Evolutionary conservation across 306 rosid genomes (phyloP).

Genomic region (Vigna angularis): DNA sequence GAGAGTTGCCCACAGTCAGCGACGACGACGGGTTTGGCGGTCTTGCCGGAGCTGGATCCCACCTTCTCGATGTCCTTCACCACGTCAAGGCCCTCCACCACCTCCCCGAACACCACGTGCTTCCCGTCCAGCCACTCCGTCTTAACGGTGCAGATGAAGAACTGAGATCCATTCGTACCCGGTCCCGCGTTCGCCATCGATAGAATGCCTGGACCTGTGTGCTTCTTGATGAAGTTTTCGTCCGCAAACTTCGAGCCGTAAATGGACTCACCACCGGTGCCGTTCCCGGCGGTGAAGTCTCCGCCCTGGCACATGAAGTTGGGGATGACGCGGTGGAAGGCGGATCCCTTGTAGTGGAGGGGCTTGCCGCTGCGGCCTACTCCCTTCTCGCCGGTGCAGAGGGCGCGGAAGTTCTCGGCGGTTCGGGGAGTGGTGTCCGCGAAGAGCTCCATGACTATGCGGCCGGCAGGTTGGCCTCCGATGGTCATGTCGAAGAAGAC

Average conservation of each 20-base stretch:
- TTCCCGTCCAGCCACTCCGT: slow-evolving; percentile 95
- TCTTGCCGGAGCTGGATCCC: slow-evolving; percentile 67
- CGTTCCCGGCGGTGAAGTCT: slow-evolving; percentile 92
- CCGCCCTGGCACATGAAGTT: slow-evolving; percentile 97
- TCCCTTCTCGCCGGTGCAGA: slow-evolving; percentile 82
- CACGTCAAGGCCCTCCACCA: slow-evolving; percentile 70
- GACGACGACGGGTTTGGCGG: slow-evolving; percentile 63
- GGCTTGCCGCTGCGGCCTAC: slow-evolving; percentile 46
- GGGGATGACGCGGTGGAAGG: slow-evolving; percentile 49
- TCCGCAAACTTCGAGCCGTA: slow-evolving; percentile 91
- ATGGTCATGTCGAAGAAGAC: slow-evolving; percentile 81
- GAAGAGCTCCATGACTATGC: slow-evolving; percentile 86
- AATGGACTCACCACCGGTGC: slow-evolving; percentile 95
- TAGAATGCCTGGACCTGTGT: slow-evolving; percentile 84
- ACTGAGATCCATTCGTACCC: slow-evolving; percentile 92
- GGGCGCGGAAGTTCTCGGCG: slow-evolving; percentile 96
- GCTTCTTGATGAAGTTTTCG: slow-evolving; percentile 88
- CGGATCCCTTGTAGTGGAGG: slow-evolving; percentile 45
- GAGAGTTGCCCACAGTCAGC: slow-evolving; percentile 83
- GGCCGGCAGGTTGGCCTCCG: slow-evolving; percentile 70
- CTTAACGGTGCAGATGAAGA: slow-evolving; percentile 85
- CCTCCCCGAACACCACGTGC: slow-evolving; percentile 91
- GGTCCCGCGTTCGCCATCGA: slow-evolving; percentile 97
- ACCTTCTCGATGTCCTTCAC: slow-evolving; percentile 83
- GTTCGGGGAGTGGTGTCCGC: slow-evolving; percentile 77